Percentiles rank a stretch among this genome's conserved stretches.
phyloP scores from a whole-genome alignment of 2,329 filamentous ascomycete genomes.

The Cytospora chrysosperma region DNA sequence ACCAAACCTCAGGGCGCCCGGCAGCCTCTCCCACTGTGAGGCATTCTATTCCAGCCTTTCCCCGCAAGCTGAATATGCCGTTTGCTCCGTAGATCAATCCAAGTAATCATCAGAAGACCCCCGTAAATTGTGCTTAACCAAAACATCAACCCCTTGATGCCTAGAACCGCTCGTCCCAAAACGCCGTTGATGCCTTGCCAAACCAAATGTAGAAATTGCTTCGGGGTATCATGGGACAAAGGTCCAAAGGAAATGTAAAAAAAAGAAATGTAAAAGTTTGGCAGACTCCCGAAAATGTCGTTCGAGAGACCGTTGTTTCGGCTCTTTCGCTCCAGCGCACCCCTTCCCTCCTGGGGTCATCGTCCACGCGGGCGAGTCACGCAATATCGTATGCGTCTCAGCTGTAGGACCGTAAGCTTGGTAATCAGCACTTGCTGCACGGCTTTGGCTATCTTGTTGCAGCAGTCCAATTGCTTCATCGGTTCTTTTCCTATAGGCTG shows the following conservation, averaged over 20 bases:
- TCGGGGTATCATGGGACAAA: slow-evolving; percentile 21
- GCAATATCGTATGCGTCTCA: slow-evolving; percentile 31
- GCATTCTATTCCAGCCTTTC: not conserved
- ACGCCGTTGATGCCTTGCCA: slow-evolving; percentile 20
- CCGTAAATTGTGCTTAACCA: not conserved
- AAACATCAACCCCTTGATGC: not conserved
- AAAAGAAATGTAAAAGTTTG: not conserved
- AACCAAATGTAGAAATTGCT: slow-evolving; percentile 13
- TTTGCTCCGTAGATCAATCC: not conserved
- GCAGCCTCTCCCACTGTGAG: not conserved
- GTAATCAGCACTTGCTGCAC: slow-evolving; percentile 20
- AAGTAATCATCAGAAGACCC: not conserved
- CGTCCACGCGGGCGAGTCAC: slow-evolving; percentile 29
- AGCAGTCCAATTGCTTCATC: slow-evolving; percentile 25
- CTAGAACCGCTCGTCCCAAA: not conserved
- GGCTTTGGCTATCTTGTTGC: slow-evolving; percentile 26
- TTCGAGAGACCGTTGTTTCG: slow-evolving; percentile 19
- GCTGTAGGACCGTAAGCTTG: slow-evolving; percentile 10
- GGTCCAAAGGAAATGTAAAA: slow-evolving; percentile 6
- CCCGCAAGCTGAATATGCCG: not conserved
- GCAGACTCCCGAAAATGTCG: slow-evolving; percentile 19
- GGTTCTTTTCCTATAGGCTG: slow-evolving; percentile 27
- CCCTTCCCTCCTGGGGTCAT: slow-evolving; percentile 24
- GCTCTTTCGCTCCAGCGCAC: too few relatives aligned
- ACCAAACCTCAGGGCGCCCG: not conserved